A percentile compares a stretch with the other conserved stretches of the same genome.
These are phyloP conservation scores for Tanacetum coccineum DNA, from an alignment of 129 eudicot species.

Conservation along the genomic window DNA sequence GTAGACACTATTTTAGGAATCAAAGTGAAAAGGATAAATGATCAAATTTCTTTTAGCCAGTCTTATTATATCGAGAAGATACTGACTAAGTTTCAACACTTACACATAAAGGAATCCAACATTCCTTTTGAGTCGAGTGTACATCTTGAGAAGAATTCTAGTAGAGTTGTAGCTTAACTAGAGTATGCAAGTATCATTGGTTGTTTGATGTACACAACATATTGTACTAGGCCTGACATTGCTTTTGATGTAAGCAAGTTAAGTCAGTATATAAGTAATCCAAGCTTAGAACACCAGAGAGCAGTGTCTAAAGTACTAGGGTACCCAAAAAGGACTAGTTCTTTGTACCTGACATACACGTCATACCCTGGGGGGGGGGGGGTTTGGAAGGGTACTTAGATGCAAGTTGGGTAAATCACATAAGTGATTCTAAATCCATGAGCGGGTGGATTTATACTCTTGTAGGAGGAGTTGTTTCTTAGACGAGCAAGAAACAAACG, in stretches of 20 bases:
- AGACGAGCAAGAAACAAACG: conserved; percentile 1
- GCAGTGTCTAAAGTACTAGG: neutral
- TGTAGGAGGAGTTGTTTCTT: neutral
- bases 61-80: neutral
- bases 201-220: neutral
- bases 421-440: neutral
- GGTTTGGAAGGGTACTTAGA: neutral
- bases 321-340: neutral
- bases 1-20: conserved; percentile 2
- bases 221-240: neutral
- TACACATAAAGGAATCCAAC: neutral
- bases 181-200: neutral
- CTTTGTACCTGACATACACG: neutral
- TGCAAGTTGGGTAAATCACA: conserved; percentile 1
- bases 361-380: no score
- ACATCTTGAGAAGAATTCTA: neutral
- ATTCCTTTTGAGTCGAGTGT: neutral
- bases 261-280: conserved; percentile 3
- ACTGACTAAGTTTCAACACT: neutral
- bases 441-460: neutral
- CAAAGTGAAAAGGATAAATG: neutral
- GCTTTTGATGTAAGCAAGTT: conserved; percentile 6
- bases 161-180: neutral
- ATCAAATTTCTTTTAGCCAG: neutral
- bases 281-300: neutral